Conservation (phyloP, 306 rosid species). For the Cicer yamashitae region DNA sequence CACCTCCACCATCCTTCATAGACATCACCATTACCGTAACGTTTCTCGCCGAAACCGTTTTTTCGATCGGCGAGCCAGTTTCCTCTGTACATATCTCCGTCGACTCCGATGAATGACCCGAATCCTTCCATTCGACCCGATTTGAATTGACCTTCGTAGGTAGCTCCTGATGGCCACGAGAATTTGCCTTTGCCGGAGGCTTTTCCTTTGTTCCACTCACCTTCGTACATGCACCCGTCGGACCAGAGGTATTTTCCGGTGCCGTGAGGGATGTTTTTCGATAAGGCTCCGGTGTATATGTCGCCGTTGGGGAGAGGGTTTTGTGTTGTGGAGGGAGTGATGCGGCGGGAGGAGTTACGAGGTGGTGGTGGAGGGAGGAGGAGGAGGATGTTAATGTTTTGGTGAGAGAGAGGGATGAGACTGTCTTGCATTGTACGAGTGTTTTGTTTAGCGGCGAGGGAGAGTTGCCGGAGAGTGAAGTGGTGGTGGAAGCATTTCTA, state of each 20-base stretch:
- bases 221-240: slow-evolving; percentile 64
- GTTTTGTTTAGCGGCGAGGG: slow-evolving; percentile 4
- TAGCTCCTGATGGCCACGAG: slow-evolving; percentile 66
- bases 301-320: slow-evolving; percentile 57
- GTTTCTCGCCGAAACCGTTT: slow-evolving; percentile 54
- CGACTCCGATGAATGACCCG: slow-evolving; percentile 52
- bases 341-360: slow-evolving; percentile 47
- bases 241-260: slow-evolving; percentile 61
- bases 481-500: slow-evolving; percentile 42
- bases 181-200: slow-evolving; percentile 55
- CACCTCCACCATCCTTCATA: slow-evolving; percentile 58
- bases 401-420: slow-evolving; percentile 46
- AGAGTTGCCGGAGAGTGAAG: slow-evolving; percentile 39
- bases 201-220: slow-evolving; percentile 57
- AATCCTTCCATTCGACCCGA: slow-evolving; percentile 57
- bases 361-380: slow-evolving; percentile 37
- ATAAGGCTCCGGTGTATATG: slow-evolving; percentile 53
- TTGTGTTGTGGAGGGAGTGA: slow-evolving; percentile 34
- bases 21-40: slow-evolving; percentile 54
- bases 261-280: slow-evolving; percentile 58
- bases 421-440: slow-evolving; percentile 53
- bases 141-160: slow-evolving; percentile 59
- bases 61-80: slow-evolving; percentile 51
- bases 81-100: slow-evolving; percentile 54
- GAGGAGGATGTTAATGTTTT: slow-evolving; percentile 37